Evolutionary conservation across 2,329 filamentous ascomycete genomes (phyloP), one percentile per base, ranked within the genome.

Genomic region (Fragosphaeria purpurea): DNA sequence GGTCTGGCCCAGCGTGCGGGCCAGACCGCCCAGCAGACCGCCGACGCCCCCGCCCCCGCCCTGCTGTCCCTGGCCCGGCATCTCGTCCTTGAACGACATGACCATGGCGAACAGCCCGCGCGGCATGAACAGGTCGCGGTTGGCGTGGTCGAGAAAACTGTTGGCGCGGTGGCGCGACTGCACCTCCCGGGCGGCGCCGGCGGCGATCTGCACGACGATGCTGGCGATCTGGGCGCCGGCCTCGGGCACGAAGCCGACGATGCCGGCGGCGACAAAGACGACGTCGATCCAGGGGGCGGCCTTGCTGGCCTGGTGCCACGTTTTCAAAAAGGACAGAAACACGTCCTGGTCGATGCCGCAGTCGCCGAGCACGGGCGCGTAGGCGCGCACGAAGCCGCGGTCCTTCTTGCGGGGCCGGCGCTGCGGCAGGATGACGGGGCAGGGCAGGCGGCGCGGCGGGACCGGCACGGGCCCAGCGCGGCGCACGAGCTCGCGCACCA

Each of bases 341-440:
- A 61, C 63, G 8, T 55, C 55, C 49, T 69, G 60, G 46, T 60
- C 56, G 43, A 70, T 63, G 7, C 65, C 67, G 38, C 60, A 62
- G 5, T 63, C 58, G 2, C 54, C 53, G 6, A 70, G 58, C 2
- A 58, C 60, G 1, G 67, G 67, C 1, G 68, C 63, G 56, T 70
- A 70, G 3, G 67, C 67, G 1, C 61, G 60, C 46, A 69, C 59
- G 38, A 70, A 70, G 1, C 67, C 67, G 5, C 67, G 62, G 7
- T 60, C 56, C n/a, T 62, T 62, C 7, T 58, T 54, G 13, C 62
- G 58, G 1, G 67, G 67, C 44, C 67, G 58, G 1, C 66, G 62
- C 53, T 70, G 67, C 0, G 67, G 67, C 12, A 69, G 55, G n/a
- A 68, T 61, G 13, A 69, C 67, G 2, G 67, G 67, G 30, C 58